These are phyloP conservation scores for Cadophora luteo-olivacea DNA, from an alignment of 2,329 filamentous ascomycete genomes.

Conservation along the genomic window DNA sequence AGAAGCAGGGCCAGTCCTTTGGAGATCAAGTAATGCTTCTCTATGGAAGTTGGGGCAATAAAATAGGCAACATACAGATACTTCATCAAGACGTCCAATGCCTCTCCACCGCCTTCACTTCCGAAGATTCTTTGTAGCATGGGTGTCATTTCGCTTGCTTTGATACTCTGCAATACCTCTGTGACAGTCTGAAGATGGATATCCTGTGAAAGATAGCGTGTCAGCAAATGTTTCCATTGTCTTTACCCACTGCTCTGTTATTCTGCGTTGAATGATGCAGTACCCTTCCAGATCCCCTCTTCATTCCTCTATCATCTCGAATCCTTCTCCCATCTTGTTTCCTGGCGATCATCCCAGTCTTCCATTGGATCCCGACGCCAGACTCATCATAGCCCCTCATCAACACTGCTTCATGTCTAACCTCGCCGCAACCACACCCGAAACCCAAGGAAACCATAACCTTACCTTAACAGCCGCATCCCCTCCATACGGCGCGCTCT, in stretches of 20 bases:
- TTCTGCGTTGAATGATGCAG: no score
- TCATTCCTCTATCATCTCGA: no score
- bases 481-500: conserved; percentile 80
- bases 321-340: not conserved
- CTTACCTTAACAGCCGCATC: conserved; percentile 59
- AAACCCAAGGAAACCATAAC: conserved; percentile 27
- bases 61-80: conserved; percentile 73
- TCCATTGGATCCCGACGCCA: no score
- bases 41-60: not conserved
- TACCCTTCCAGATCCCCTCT: not conserved
- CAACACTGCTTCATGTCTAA: not conserved
- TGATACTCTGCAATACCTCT: conserved; percentile 95
- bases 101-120: conserved; percentile 80
- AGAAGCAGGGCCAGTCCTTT: no score
- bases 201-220: conserved; percentile 61
- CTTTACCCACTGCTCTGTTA: not conserved
- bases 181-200: conserved; percentile 86
- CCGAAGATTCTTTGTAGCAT: conserved; percentile 83
- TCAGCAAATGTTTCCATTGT: not conserved
- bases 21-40: not conserved
- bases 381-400: not conserved
- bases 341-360: no score
- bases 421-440: not conserved
- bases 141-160: conserved; percentile 92
- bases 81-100: conserved; percentile 94